Conservation (phyloP, 768 basidiomycete genomes). For the Dioszegia aurantiaca region DNA sequence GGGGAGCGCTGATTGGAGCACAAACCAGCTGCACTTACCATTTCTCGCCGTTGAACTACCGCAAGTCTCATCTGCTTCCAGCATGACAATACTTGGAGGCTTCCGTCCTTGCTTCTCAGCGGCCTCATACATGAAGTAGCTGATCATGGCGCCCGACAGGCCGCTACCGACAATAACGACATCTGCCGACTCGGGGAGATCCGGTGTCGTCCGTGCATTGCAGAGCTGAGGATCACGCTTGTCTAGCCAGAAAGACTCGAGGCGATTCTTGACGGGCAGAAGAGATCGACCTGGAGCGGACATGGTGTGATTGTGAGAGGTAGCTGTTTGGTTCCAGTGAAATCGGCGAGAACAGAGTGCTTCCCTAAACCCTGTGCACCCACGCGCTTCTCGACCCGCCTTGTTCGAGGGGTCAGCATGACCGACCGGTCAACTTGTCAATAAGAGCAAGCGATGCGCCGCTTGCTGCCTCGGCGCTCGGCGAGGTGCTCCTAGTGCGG, state of each 20-base stretch:
- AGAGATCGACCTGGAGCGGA: neutral
- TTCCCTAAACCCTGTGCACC: too few species aligned
- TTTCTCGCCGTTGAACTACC: slow-evolving; percentile 37
- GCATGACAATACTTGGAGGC: slow-evolving; percentile 25
- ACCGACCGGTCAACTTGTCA: too few species aligned
- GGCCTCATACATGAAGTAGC: slow-evolving; percentile 24
- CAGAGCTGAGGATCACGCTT: slow-evolving; percentile 25
- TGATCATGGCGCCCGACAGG: slow-evolving; percentile 29
- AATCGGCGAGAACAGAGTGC: too few species aligned
- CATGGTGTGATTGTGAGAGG: too few species aligned
- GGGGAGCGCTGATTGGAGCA: too few species aligned
- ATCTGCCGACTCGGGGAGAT: slow-evolving; percentile 22
- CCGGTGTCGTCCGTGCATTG: slow-evolving; percentile 27
- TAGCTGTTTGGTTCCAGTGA: too few species aligned
- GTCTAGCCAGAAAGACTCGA: slow-evolving; percentile 37
- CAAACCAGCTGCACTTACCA: slow-evolving; percentile 21
- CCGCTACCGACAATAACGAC: slow-evolving; percentile 35
- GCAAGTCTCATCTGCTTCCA: slow-evolving; percentile 34
- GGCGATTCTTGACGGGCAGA: slow-evolving; percentile 29
- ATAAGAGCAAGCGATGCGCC: too few species aligned
- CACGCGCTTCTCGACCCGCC: too few species aligned
- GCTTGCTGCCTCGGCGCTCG: too few species aligned
- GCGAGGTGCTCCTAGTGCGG: too few species aligned
- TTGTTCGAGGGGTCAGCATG: too few species aligned
- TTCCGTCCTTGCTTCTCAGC: slow-evolving; percentile 9